These are phyloP conservation scores for Artomyces pyxidatus DNA, from an alignment of 768 basidiomycete genomes.

Conservation along the genomic window DNA sequence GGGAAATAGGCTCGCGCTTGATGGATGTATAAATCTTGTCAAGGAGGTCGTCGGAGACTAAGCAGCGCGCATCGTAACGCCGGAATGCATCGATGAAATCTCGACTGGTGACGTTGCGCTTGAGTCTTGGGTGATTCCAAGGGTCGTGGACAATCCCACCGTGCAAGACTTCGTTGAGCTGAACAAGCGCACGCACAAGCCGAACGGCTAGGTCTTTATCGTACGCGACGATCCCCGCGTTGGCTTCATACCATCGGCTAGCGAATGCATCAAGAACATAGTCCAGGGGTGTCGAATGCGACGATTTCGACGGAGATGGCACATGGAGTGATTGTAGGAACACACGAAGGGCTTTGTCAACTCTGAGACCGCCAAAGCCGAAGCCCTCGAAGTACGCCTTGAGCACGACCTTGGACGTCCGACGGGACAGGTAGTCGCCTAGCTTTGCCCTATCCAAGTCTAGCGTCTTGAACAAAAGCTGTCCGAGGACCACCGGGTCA, in stretches of 20 bases:
- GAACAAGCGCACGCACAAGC: conserved; percentile 73
- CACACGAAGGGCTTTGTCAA: conserved; percentile 84
- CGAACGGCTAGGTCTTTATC: conserved; percentile 74
- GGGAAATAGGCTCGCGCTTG: conserved; percentile 59
- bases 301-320: conserved; percentile 35
- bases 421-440: conserved; percentile 75
- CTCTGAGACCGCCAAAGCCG: conserved; percentile 71
- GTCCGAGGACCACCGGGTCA: conserved; percentile 69
- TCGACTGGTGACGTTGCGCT: conserved; percentile 55
- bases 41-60: conserved; percentile 70
- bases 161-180: conserved; percentile 85
- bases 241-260: conserved; percentile 85
- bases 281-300: conserved; percentile 43
- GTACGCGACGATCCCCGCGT: conserved; percentile 67
- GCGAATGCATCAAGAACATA: conserved; percentile 80
- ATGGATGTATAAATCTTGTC: conserved; percentile 76
- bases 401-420: conserved; percentile 66
- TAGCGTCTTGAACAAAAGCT: conserved; percentile 70
- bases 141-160: conserved; percentile 58
- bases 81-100: conserved; percentile 85
- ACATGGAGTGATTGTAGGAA: conserved; percentile 80
- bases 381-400: conserved; percentile 85
- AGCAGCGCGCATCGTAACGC: conserved; percentile 58
- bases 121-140: conserved; percentile 44
- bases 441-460: conserved; percentile 79